Base-by-base conservation (phyloP, 805 yeast species). In the Candida sithepensis region DNA sequence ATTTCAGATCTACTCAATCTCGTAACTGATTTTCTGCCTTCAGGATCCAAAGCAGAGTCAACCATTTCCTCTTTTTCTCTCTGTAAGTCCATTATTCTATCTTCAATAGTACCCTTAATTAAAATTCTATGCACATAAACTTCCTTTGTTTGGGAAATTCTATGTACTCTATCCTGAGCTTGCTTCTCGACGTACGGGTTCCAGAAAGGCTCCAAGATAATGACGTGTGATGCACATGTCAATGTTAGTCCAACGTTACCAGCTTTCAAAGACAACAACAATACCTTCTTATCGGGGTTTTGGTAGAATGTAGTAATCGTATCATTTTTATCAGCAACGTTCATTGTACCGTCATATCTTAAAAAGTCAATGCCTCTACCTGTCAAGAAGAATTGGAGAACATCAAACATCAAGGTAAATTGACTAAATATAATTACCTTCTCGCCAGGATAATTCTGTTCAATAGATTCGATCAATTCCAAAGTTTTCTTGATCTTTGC, bases 101-200 rank as follows among this genome's bases (percentile, higher is more conserved):
- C 96, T 64, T 94, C 99, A 14, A 94, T 95, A 0, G 96, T 85
- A 26, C 77, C 75, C 41, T 72, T 67, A 39, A 85, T 76, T 54
- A 88, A 72, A 20, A 94, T 65, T 52, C 90, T 74, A 67, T 92
- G 85, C 18, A 94, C 85, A 51, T 67, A 72, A 12, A 94, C 99
- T 36, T 84, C 84, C 47, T 80, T 74, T 24, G 79, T 75, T 68
- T 94, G 99, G 5, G 98, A 97, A 51, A 94, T 89, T 65, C 99
- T 78, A 68, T 94, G 92, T 8, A 95, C 96, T 54, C 99, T 79
- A 62, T 90, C 99, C 77, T 88, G 88, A 0, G 99, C 99, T 69
- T 94, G 99, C 42, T 88, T 96, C 67, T 94, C 98, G 8, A 92
- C 96, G 64, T 77, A 94, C 2, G 98, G 98, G 61, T 94, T 94